Evolutionary conservation across 257 asterid species (phyloP).

Genomic region (Capsicum chinense): DNA sequence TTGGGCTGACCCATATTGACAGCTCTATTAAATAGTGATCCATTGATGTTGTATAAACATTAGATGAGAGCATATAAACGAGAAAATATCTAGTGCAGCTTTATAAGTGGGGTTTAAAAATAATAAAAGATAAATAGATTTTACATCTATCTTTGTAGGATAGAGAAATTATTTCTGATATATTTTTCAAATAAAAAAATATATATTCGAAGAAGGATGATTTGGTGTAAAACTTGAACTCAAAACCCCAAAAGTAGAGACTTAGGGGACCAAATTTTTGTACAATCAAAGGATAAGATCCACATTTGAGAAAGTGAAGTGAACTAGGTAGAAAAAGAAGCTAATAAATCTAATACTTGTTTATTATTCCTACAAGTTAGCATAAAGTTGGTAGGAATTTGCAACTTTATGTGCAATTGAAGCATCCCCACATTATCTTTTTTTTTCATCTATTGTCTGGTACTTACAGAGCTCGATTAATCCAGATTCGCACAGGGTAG

Average conservation of each 20-base stretch:
- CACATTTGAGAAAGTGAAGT: slow-evolving; percentile 22
- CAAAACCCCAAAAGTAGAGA: background rate
- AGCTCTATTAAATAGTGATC: no score
- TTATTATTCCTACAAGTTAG: slow-evolving; percentile 19
- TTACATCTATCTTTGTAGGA: no score
- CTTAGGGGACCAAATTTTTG: slow-evolving; percentile 29
- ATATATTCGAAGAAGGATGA: background rate
- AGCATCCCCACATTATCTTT: background rate
- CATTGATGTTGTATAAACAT: no score
- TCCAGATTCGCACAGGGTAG: no score
- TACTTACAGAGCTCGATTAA: no score
- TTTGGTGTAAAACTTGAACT: background rate
- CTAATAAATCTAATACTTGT: background rate
- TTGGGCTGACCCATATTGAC: no score
- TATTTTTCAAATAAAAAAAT: no score
- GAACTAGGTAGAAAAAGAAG: background rate
- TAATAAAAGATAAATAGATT: no score
- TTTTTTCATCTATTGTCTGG: no score
- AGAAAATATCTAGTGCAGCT: background rate
- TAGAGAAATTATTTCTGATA: no score
- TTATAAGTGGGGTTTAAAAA: background rate
- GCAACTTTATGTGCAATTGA: slow-evolving; percentile 33
- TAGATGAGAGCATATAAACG: no score
- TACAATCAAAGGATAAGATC: slow-evolving; percentile 38
- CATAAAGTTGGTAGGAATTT: slow-evolving; percentile 17